These are phyloP conservation scores for Fusarium drepaniforme DNA, from an alignment of 2,329 filamentous ascomycete genomes.

Conservation along the genomic window DNA sequence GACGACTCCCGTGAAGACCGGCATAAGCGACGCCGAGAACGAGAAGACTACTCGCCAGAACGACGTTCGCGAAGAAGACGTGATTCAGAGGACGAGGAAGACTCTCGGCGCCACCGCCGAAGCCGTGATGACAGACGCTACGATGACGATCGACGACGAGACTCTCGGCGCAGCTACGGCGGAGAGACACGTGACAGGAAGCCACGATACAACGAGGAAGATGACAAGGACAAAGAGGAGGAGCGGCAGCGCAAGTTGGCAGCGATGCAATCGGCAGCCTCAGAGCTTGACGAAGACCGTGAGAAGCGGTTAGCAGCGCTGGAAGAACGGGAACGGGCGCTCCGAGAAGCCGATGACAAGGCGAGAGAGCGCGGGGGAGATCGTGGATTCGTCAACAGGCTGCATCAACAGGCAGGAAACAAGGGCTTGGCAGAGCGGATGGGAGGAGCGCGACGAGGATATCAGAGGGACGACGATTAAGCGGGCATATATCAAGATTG, in stretches of 20 bases:
- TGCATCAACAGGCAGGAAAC: slow-evolving; percentile 70
- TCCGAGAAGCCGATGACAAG: slow-evolving; percentile 75
- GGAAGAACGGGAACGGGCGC: slow-evolving; percentile 72
- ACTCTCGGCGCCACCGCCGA: slow-evolving; percentile 27
- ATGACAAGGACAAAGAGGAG: slow-evolving; percentile 56
- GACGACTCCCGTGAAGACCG: slow-evolving; percentile 46
- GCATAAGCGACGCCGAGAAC: slow-evolving; percentile 35
- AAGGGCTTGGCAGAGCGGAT: slow-evolving; percentile 65
- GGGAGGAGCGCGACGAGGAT: slow-evolving; percentile 60
- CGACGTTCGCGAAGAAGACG: slow-evolving; percentile 34
- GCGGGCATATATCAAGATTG: neutral
- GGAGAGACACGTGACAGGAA: slow-evolving; percentile 40
- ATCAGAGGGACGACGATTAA: slow-evolving; percentile 60
- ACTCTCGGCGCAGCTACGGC: slow-evolving; percentile 25
- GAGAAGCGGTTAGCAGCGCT: slow-evolving; percentile 75
- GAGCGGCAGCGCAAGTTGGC: slow-evolving; percentile 76
- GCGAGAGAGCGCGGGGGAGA: slow-evolving; percentile 73
- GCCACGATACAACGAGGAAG: slow-evolving; percentile 37
- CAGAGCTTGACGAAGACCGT: slow-evolving; percentile 77
- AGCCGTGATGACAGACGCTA: slow-evolving; percentile 39
- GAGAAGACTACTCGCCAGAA: slow-evolving; percentile 42
- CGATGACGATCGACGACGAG: slow-evolving; percentile 48
- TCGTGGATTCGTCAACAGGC: slow-evolving; percentile 71
- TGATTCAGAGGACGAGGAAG: slow-evolving; percentile 35
- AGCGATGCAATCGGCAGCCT: slow-evolving; percentile 79